phyloP scores from a whole-genome alignment of 176 grass and related monocot genomes.

The Carex cristatella region DNA sequence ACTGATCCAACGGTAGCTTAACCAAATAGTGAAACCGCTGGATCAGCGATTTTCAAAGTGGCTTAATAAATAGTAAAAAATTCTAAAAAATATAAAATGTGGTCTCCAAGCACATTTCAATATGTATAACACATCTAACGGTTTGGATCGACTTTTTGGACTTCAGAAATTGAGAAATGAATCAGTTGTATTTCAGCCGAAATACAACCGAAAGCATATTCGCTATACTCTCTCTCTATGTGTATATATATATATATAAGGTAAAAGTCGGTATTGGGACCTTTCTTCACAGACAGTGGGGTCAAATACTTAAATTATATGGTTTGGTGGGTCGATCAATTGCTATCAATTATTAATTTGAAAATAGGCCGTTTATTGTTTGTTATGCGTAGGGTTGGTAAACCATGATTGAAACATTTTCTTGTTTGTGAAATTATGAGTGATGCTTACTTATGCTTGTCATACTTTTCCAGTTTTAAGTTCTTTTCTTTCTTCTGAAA shows the following conservation, averaged over 20 bases:
- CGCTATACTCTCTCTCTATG: too few relatives aligned
- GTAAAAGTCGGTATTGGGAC: not conserved
- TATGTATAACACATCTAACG: too few relatives aligned
- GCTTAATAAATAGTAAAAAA: too few relatives aligned
- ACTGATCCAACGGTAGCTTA: too few relatives aligned
- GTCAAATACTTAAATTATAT: not conserved
- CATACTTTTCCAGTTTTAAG: not conserved
- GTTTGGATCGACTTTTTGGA: too few relatives aligned
- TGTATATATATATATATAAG: not conserved
- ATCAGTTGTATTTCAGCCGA: too few relatives aligned
- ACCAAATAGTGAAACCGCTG: too few relatives aligned
- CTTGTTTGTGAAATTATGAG: slow-evolving; percentile 1
- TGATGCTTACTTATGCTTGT: not conserved
- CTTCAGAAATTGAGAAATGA: too few relatives aligned
- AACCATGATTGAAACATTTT: slow-evolving; percentile 25
- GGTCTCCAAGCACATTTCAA: too few relatives aligned
- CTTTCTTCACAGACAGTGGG: not conserved
- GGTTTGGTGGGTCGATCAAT: slow-evolving; percentile 21
- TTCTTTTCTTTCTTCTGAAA: not conserved
- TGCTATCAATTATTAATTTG: slow-evolving; percentile 19
- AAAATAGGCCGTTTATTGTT: slow-evolving; percentile 12
- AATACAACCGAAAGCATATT: too few relatives aligned
- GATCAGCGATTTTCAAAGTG: too few relatives aligned
- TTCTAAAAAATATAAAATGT: too few relatives aligned
- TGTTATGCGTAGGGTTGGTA: slow-evolving; percentile 19